Evolutionary conservation across 768 basidiomycete species (phyloP), one percentile per base, ranked within the genome.

Genomic region (Lactifluus pinguis): DNA sequence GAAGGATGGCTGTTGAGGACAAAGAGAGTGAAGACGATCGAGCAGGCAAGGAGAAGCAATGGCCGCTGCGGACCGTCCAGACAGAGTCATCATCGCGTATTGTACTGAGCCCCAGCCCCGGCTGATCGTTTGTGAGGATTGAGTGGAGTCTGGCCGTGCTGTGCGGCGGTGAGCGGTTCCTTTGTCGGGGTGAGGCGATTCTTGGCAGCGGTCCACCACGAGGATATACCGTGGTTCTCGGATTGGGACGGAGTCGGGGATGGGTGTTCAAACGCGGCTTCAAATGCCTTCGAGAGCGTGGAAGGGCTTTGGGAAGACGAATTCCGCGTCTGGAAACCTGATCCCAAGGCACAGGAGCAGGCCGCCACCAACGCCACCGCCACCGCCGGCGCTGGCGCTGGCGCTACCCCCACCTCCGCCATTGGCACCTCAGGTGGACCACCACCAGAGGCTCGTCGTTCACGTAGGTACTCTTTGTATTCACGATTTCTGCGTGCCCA

Each of bases 141-240:
- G 84, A 79, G 69, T 90, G 87, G 11, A 91, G 77, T 68, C 88
- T 85, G 4, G 83, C 81, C 6, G n/a, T 90, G 89, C 67, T 92
- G 90, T 0, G 91, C 90, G 9, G 90, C 89, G 0, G 91, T 92
- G n/a, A 89, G 81, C 1, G 76, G 71, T 14, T 87, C 84, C 66
- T 91, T 92, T 13, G 86, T 86, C 3, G 90, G 88, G 0, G 89
- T 90, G 10, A 93, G 78, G 65, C 76, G 83, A 65, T 81, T 82
- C 77, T 87, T 92, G 19, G 89, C 83, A 3, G 82, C 76, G 11
- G 80, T 72, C 87, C 89, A 90, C 91, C 91, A 92, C 1, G 59
- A 59, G 7, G 59, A 25, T 41, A 34, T 11, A 1, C 63, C 68
- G 2, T 70, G n/a, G n/a, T n/a, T 69, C n/a, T 85, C 87, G 71